phyloP scores from a whole-genome alignment of 2,329 filamentous ascomycete species.

The Pyricularia sp. region DNA sequence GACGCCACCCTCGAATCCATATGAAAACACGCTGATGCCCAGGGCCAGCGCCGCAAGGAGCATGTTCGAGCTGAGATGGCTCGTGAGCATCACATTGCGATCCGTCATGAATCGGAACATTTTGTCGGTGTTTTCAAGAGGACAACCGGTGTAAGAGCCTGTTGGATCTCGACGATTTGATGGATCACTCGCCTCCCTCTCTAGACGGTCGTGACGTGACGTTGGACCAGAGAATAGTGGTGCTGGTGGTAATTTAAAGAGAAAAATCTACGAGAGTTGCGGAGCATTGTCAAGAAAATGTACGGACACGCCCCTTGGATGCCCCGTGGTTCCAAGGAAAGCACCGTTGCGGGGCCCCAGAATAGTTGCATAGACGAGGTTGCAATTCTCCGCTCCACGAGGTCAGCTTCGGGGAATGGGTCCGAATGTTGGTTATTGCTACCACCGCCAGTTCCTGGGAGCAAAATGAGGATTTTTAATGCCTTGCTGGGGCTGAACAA shows the following conservation, averaged over 20 bases:
- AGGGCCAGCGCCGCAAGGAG: conserved; percentile 11
- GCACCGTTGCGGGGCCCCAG: not conserved
- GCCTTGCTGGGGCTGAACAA: not conserved
- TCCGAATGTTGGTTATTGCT: not conserved
- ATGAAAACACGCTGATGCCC: conserved; percentile 14
- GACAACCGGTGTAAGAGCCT: not conserved
- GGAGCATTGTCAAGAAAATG: not conserved
- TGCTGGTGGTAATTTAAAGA: not conserved
- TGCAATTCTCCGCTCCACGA: not conserved
- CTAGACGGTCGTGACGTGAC: not conserved
- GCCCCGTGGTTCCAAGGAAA: not conserved
- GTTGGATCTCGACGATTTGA: not conserved
- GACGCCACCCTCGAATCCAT: conserved; percentile 14
- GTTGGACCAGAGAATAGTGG: not conserved
- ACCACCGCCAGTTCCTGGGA: not conserved
- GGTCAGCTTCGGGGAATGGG: not conserved
- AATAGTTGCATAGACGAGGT: not conserved
- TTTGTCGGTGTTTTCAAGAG: not conserved
- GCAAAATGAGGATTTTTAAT: not conserved
- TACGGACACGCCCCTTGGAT: not conserved
- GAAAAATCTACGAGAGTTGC: not conserved
- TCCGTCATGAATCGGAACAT: conserved; percentile 7
- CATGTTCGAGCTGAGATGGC: conserved; percentile 12
- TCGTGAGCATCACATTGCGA: conserved; percentile 13
- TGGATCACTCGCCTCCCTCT: not conserved